phyloP scores from a whole-genome alignment of 495 filamentous ascomycete species.

The Aspergillus cristatus region DNA sequence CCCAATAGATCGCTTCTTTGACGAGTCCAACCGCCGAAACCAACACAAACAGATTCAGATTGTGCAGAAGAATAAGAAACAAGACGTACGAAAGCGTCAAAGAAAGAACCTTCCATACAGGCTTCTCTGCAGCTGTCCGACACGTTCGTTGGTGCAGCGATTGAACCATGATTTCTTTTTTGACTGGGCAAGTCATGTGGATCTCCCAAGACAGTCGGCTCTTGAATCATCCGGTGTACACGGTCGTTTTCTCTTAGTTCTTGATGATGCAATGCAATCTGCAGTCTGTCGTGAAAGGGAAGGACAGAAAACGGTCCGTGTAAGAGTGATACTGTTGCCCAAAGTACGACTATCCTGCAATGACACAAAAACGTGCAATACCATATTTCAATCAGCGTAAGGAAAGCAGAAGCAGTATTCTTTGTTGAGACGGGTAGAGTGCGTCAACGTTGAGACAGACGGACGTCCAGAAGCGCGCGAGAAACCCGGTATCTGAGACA shows the following conservation, averaged over 20 bases:
- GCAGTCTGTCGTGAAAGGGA: no score
- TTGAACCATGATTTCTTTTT: no score
- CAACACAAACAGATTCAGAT: not conserved
- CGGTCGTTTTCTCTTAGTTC: no score
- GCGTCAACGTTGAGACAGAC: slow-evolving; percentile 1
- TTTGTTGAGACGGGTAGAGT: not conserved
- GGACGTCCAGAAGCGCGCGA: slow-evolving; percentile 7
- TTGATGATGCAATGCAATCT: no score
- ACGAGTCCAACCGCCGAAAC: not conserved
- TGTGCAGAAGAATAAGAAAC: not conserved
- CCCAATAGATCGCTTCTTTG: no score
- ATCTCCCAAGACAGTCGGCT: no score
- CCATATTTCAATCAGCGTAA: not conserved
- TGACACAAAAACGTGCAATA: not conserved
- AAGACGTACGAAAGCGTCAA: slow-evolving; percentile 7
- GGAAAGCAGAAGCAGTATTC: not conserved
- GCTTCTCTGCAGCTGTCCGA: slow-evolving; percentile 29
- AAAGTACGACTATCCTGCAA: no score
- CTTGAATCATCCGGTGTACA: no score
- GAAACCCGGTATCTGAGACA: slow-evolving; percentile 9
- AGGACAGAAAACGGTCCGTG: no score
- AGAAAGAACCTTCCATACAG: slow-evolving; percentile 33
- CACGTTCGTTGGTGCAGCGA: slow-evolving; percentile 17
- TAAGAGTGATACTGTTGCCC: no score
- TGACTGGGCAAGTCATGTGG: no score